Base-by-base conservation (phyloP, 768 basidiomycete species). In the Auriscalpium orientale region DNA sequence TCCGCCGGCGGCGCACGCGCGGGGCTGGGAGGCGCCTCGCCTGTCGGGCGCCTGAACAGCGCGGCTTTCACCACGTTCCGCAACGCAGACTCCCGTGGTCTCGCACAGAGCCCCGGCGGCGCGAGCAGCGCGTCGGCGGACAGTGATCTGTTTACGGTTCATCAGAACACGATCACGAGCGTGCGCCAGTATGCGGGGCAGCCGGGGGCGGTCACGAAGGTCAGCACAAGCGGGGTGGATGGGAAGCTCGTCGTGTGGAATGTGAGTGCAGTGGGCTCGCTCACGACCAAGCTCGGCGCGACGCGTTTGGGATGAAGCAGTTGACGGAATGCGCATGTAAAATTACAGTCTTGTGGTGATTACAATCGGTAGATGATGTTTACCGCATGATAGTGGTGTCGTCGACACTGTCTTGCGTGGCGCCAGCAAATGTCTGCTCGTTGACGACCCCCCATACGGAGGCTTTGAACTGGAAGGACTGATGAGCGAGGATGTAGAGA, bases 101-200 rank as follows among this genome's bases (percentile, higher is more conserved):
- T 72, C 21, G 60, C 65, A 7, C 58, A 67, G 53, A 63, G 57
- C 21, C 59, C 70, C 21, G 67, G 76, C 10, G 69, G 66, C 10
- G 71, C 73, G 0, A 62, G 65, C 1, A 62, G 56, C 8, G 68
- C 68, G 16, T 70, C 71, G 4, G 67, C 70, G 5, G 84, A 88
- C 65, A 90, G 89, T 3, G 91, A 95, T 67, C 72, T 95, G 51
- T 73, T 80, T 65, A 98, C 97, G 13, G 80, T 97, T 50, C 97
- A 98, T 68, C 97, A 98, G 79, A 99, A 99, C 75, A 97, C 95
- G 38, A 97, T 99, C 71, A 98, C 93, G n/a, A 86, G 79, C 62
- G 78, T 98, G 43, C 75, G 93, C 55, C 74, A 89, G 28, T 97
- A 89, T 65, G 86, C 86, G 58, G 75, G 72, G 1, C 61, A 65